Evolutionary conservation across 352 stramenopile species (phyloP).

Genomic region (Aphanomyces invadans): DNA sequence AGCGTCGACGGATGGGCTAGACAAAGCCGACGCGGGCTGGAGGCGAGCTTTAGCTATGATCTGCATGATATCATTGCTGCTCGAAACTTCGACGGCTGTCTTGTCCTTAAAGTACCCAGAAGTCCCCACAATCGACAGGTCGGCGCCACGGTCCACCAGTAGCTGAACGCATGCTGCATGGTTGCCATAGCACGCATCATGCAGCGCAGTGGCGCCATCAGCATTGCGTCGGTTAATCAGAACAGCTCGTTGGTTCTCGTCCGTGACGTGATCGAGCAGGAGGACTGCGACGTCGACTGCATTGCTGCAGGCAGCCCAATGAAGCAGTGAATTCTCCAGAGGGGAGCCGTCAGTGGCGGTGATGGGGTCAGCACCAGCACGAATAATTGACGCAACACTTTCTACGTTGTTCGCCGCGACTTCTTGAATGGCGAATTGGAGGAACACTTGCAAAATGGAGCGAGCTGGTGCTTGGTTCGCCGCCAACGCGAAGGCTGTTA

Average conservation of each 20-base stretch:
- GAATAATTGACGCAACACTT: constrained; percentile 52
- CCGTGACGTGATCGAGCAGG: constrained; percentile 37
- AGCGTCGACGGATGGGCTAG: not conserved
- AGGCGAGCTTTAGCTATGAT: constrained; percentile 19
- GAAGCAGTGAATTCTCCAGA: constrained; percentile 50
- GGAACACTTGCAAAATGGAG: constrained; percentile 71
- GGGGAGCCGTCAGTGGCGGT: constrained; percentile 44
- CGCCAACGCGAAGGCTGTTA: constrained; percentile 58
- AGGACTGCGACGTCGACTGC: constrained; percentile 42
- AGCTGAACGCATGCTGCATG: constrained; percentile 46
- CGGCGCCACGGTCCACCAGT: constrained; percentile 39
- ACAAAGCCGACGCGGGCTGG: constrained; percentile 11
- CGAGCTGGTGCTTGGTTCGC: constrained; percentile 39
- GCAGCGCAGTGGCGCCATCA: constrained; percentile 68
- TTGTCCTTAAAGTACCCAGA: constrained; percentile 49
- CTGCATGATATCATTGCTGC: constrained; percentile 36
- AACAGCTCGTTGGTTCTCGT: constrained; percentile 17
- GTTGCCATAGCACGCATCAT: constrained; percentile 55
- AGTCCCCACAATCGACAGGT: constrained; percentile 37
- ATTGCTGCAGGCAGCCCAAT: constrained; percentile 76
- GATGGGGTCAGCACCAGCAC: constrained; percentile 40
- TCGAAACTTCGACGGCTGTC: constrained; percentile 47
- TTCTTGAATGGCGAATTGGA: constrained; percentile 82
- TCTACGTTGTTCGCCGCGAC: constrained; percentile 54
- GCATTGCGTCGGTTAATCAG: constrained; percentile 50